phyloP scores from a whole-genome alignment of 495 filamentous ascomycete genomes.

The Aspergillus nanangensis region DNA sequence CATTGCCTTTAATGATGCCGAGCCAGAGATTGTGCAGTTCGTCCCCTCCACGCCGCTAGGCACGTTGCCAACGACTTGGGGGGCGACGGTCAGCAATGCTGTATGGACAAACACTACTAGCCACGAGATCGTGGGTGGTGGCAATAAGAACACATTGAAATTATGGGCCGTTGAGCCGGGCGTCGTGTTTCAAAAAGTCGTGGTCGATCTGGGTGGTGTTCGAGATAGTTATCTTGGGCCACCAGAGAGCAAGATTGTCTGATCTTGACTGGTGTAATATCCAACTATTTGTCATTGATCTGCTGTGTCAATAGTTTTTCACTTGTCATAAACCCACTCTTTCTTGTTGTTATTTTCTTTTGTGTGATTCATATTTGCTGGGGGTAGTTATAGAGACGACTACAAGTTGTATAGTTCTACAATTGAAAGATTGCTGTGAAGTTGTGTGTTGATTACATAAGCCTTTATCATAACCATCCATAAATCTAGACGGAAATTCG shows the following conservation, averaged over 20 bases:
- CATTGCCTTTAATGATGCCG: constrained; percentile 46
- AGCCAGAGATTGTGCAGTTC: constrained; percentile 42
- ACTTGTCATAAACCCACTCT: no score
- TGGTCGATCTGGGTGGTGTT: constrained; percentile 4
- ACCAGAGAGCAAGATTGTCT: constrained; percentile 1
- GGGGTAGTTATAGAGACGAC: no score
- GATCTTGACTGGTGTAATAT: not conserved
- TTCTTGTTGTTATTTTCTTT: no score
- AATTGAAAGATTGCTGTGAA: no score
- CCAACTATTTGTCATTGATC: no score
- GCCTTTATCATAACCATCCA: not conserved
- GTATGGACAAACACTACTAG: not conserved
- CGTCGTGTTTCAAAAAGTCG: constrained; percentile 2
- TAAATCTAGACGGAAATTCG: not conserved
- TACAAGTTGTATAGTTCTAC: no score
- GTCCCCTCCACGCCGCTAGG: not conserved
- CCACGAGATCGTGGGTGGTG: not conserved
- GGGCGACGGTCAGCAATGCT: not conserved
- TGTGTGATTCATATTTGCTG: no score
- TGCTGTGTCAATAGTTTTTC: no score
- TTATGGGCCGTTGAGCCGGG: constrained; percentile 6
- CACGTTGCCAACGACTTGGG: not conserved
- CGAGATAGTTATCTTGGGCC: not conserved
- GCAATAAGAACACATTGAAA: not conserved
- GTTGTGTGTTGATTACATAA: constrained; percentile 11